A percentile compares a stretch with the other conserved stretches of the same genome.
Evolutionary conservation across 2,329 filamentous ascomycete genomes (phyloP).

Genomic region (Plectosphaerella plurivora): DNA sequence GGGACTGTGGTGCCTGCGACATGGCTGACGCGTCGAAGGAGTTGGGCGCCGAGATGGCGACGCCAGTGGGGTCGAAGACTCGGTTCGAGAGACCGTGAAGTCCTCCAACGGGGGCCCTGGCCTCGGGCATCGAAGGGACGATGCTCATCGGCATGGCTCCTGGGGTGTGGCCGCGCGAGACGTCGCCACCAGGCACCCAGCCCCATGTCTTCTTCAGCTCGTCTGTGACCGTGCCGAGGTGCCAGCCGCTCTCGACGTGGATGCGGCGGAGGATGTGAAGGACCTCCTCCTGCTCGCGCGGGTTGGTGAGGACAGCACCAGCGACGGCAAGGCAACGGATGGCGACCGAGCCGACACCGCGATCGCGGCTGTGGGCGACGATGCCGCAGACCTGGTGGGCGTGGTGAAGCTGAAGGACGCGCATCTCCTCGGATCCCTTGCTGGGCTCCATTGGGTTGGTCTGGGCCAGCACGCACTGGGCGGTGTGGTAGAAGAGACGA

Average conservation of each 20-base stretch:
- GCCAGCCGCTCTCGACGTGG: slow-evolving; percentile 73
- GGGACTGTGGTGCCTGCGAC: slow-evolving; percentile 19
- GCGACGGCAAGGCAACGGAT: slow-evolving; percentile 76
- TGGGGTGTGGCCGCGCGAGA: slow-evolving; percentile 9
- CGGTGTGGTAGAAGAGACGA: slow-evolving; percentile 83
- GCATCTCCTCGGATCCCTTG: slow-evolving; percentile 61
- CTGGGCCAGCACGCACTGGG: slow-evolving; percentile 75
- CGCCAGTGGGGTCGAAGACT: too few species aligned
- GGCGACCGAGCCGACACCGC: slow-evolving; percentile 72
- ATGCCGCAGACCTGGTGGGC: slow-evolving; percentile 87
- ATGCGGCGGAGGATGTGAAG: slow-evolving; percentile 73
- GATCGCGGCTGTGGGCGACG: slow-evolving; percentile 76
- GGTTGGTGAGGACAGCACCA: slow-evolving; percentile 64
- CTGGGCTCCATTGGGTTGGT: slow-evolving; percentile 66
- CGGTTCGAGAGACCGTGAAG: background rate
- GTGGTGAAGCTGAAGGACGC: slow-evolving; percentile 65
- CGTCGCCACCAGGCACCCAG: slow-evolving; percentile 48
- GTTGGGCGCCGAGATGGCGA: too few species aligned
- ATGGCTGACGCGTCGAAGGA: too few species aligned
- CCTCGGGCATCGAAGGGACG: background rate
- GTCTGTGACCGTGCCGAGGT: slow-evolving; percentile 64
- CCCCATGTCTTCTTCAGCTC: slow-evolving; percentile 76
- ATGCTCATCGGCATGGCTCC: background rate
- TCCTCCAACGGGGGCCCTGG: background rate
- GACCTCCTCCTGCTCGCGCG: slow-evolving; percentile 75